A percentile compares a stretch with the other conserved stretches of the same genome.
Conservation (phyloP, 2,329 filamentous ascomycete genomes). For the Cytospora schulzeri region DNA sequence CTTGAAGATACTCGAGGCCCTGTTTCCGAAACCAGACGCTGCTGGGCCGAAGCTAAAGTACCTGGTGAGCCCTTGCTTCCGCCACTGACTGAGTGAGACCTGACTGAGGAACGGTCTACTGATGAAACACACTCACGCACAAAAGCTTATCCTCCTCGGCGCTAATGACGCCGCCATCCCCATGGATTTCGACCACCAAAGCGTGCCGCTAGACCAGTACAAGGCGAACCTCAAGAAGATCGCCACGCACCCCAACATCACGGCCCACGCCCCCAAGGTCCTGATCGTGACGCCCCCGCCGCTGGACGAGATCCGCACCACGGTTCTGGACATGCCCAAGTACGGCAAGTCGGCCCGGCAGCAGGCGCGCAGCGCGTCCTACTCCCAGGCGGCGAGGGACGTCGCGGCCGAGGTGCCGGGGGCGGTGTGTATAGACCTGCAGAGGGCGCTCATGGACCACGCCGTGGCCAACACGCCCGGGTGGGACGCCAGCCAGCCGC, state of each 20-base stretch:
- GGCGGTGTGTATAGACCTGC: slow-evolving; percentile 76
- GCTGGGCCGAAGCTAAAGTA: slow-evolving; percentile 64
- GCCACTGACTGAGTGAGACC: neutral
- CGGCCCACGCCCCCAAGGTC: slow-evolving; percentile 70
- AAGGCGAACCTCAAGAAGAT: slow-evolving; percentile 72
- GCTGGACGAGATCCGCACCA: slow-evolving; percentile 72
- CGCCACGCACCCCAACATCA: slow-evolving; percentile 69
- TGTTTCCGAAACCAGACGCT: slow-evolving; percentile 68
- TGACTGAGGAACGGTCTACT: neutral
- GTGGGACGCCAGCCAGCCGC: slow-evolving; percentile 52
- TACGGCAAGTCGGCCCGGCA: slow-evolving; percentile 38
- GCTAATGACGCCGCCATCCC: slow-evolving; percentile 85
- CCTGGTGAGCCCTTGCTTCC: slow-evolving; percentile 52
- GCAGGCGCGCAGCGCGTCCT: slow-evolving; percentile 52
- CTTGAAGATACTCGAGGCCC: slow-evolving; percentile 65
- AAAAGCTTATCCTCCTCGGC: slow-evolving; percentile 76
- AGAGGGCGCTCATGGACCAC: slow-evolving; percentile 74
- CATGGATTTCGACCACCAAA: slow-evolving; percentile 65
- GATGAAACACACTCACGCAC: no score
- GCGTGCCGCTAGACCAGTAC: slow-evolving; percentile 77
- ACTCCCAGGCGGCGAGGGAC: slow-evolving; percentile 62
- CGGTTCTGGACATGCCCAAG: slow-evolving; percentile 45
- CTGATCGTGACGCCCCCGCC: slow-evolving; percentile 83
- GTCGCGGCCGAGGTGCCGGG: slow-evolving; percentile 70
- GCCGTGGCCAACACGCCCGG: slow-evolving; percentile 59